phyloP scores from a whole-genome alignment of 768 basidiomycete genomes.

The Leccinum disarticulatum region DNA sequence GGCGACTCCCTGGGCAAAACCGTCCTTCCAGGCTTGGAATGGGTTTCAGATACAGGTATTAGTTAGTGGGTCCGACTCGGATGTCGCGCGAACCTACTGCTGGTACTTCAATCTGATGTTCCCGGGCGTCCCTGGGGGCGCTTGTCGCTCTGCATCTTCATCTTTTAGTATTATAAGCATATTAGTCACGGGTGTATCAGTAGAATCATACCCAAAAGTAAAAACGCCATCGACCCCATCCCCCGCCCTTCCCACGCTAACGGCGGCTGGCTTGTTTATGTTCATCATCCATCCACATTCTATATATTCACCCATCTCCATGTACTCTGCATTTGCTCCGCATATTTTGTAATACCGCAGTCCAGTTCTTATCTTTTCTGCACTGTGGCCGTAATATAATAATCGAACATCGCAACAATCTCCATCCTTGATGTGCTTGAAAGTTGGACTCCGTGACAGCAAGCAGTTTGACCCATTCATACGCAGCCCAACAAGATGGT shows the following conservation, averaged over 20 bases:
- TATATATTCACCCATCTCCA: slow-evolving; percentile 16
- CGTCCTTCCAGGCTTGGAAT: slow-evolving; percentile 27
- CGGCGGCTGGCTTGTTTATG: not conserved
- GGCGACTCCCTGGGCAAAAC: slow-evolving; percentile 26
- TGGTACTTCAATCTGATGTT: slow-evolving; percentile 4
- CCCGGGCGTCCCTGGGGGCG: not conserved
- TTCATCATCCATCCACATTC: not conserved
- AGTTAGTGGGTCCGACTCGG: slow-evolving; percentile 6
- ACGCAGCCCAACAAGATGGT: slow-evolving; percentile 4
- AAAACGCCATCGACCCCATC: not conserved
- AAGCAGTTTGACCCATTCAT: not conserved
- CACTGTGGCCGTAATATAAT: slow-evolving; percentile 6
- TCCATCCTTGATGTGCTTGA: not conserved
- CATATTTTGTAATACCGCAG: slow-evolving; percentile 11
- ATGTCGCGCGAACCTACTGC: not conserved
- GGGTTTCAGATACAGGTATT: slow-evolving; percentile 30
- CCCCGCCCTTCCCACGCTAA: slow-evolving; percentile 8
- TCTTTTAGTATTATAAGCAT: slow-evolving; percentile 21
- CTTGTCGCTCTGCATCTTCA: slow-evolving; percentile 6
- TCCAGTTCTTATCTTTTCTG: not conserved
- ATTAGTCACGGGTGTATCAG: slow-evolving; percentile 19
- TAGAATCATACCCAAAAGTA: slow-evolving; percentile 18
- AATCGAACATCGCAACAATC: not conserved
- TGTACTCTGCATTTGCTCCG: not conserved
- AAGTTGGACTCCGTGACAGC: not conserved